A percentile compares a stretch with the other conserved stretches of the same genome.
These are phyloP conservation scores for Aspergillus candidus DNA, from an alignment of 2,329 filamentous ascomycete species.

Conservation along the genomic window DNA sequence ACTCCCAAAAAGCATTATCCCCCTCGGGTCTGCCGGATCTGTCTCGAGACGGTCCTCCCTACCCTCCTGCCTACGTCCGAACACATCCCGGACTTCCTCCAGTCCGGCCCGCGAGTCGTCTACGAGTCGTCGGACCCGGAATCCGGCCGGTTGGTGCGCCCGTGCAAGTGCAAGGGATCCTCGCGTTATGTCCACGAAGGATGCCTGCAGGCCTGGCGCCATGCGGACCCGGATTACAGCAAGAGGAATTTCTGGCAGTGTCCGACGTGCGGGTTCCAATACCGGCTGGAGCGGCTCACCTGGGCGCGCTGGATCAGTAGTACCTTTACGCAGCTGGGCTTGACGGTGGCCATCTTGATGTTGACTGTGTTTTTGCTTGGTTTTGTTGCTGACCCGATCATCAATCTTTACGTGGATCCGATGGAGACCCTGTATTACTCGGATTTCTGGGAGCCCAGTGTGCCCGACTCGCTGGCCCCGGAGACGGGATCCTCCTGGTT, in stretches of 20 bases:
- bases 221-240: constrained; percentile 59
- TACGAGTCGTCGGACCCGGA: constrained; percentile 71
- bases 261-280: constrained; percentile 79
- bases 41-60: constrained; percentile 64
- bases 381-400: constrained; percentile 86
- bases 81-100: constrained; percentile 51
- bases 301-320: constrained; percentile 68
- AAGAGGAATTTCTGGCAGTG: constrained; percentile 77
- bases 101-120: constrained; percentile 51
- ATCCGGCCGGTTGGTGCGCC: constrained; percentile 72
- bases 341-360: constrained; percentile 69
- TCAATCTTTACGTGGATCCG: constrained; percentile 82
- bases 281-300: constrained; percentile 68
- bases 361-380: constrained; percentile 73
- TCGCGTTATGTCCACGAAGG: constrained; percentile 92
- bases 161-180: constrained; percentile 89
- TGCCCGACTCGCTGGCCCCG: constrained; percentile 27
- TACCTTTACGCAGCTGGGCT: constrained; percentile 57
- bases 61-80: constrained; percentile 53
- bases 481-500: constrained; percentile 61
- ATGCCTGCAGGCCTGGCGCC: constrained; percentile 78
- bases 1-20: constrained; percentile 52
- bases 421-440: constrained; percentile 54
- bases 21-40: constrained; percentile 79
- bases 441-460: constrained; percentile 35